Conservation (phyloP, 257 asterid genomes). For the Solanum piurae region DNA sequence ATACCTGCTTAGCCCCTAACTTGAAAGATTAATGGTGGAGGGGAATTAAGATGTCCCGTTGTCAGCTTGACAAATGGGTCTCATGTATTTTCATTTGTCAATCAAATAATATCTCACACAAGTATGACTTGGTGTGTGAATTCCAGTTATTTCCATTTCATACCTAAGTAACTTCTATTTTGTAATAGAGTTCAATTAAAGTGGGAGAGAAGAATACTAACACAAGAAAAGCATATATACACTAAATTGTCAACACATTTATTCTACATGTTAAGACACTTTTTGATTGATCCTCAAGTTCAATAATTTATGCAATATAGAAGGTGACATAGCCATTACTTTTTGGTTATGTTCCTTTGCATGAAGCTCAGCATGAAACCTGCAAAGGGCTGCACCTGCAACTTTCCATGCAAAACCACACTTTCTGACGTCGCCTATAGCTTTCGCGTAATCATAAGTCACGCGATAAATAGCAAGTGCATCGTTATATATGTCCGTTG, state of each 20-base stretch:
- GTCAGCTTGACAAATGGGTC: too few species aligned
- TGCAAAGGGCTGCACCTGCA: slow-evolving; percentile 58
- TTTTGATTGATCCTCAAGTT: not conserved
- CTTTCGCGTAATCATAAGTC: slow-evolving; percentile 32
- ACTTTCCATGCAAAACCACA: slow-evolving; percentile 74
- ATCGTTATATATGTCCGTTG: slow-evolving; percentile 25
- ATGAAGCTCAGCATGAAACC: slow-evolving; percentile 21
- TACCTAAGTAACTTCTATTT: too few species aligned
- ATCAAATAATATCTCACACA: too few species aligned
- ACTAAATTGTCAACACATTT: not conserved
- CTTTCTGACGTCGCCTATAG: not conserved
- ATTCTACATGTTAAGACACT: not conserved
- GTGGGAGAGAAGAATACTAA: not conserved
- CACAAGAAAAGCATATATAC: not conserved
- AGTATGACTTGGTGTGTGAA: too few species aligned
- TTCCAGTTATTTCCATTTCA: too few species aligned
- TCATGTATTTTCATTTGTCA: too few species aligned
- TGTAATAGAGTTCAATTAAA: not conserved
- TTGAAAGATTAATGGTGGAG: too few species aligned
- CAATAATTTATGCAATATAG: slow-evolving; percentile 41
- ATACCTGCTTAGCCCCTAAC: too few species aligned
- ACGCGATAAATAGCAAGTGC: slow-evolving; percentile 55
- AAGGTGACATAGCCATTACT: slow-evolving; percentile 29
- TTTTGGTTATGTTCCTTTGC: slow-evolving; percentile 19
- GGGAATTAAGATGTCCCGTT: too few species aligned